A percentile compares a stretch with the other conserved stretches of the same genome.
Evolutionary conservation across 1,284 basidiomycete species (phyloP).

Genomic region (Erythrobasidium hasegawianum): DNA sequence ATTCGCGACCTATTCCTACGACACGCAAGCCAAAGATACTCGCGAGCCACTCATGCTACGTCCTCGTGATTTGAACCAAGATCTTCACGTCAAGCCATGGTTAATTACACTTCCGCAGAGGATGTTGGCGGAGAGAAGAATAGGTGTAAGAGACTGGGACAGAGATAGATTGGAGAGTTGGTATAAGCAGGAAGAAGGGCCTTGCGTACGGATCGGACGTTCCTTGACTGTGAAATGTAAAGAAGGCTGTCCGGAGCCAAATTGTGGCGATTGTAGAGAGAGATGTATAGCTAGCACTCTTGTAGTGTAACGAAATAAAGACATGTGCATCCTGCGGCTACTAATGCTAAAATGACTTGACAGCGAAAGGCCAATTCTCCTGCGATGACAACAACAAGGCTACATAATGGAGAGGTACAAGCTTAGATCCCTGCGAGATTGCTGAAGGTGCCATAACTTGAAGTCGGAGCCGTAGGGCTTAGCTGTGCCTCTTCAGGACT

Average conservation of each 20-base stretch:
- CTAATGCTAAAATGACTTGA: too few relatives aligned
- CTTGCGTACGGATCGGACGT: not conserved
- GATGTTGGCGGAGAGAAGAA: constrained; percentile 8
- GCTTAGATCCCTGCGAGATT: constrained; percentile 20
- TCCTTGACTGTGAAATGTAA: not conserved
- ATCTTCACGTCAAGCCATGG: constrained; percentile 28
- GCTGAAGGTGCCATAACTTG: constrained; percentile 31
- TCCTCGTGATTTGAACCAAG: constrained; percentile 20
- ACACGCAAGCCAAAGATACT: not conserved
- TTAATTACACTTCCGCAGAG: constrained; percentile 13
- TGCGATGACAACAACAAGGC: not conserved
- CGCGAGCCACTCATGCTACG: constrained; percentile 7
- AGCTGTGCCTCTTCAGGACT: constrained; percentile 24
- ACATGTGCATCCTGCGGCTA: too few relatives aligned
- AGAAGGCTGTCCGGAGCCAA: not conserved
- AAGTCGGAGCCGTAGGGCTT: not conserved
- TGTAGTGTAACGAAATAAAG: too few relatives aligned
- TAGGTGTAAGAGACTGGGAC: constrained; percentile 28
- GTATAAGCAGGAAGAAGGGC: not conserved
- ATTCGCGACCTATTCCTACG: constrained; percentile 1
- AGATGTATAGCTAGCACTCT: not conserved
- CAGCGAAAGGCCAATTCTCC: too few relatives aligned
- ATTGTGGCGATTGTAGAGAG: not conserved
- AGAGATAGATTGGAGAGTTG: constrained; percentile 21
- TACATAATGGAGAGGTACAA: not conserved